Evolutionary conservation across 2,329 filamentous ascomycete species (phyloP), one percentile per base, ranked within the genome.

Genomic region (Nemania serpens): DNA sequence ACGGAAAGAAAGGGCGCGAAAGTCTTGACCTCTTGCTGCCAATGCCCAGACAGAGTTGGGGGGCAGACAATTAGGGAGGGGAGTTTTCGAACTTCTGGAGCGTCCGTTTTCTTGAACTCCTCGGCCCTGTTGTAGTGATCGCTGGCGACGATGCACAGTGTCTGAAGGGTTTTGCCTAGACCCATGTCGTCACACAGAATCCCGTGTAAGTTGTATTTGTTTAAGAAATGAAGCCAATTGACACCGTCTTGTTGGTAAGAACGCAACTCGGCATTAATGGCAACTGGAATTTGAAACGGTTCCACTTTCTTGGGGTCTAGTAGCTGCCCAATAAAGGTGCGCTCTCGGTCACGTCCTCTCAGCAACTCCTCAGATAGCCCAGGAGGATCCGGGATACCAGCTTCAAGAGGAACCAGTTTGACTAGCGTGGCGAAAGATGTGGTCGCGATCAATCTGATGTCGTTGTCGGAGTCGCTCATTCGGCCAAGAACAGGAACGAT

Each of bases 171-270:
- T 79, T 99, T 99, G 51, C 95, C 95, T 29, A 99, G 89, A 71
- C 95, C 95, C 95, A 99, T 99, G 75, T 99, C 95, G 72, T 99
- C 95, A 74, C 95, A 99, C 61, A 99, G 91, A 75, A 99, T 97
- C 50, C 95, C 95, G 70, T 99, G 96, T 1, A 99, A 86, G 71
- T 99, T 94, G 74, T 98, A 99, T 59, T 93, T 93, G 75, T 99
- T 99, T 68, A 99, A 88, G 79, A 99, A 99, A 58, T 96, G 89
- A 53, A 99, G 86, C 95, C 95, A 99, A 74, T 99, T 99, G 73
- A 99, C 94, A 74, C 95, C 95, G 55, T 99, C 95, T 76, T 99
- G 95, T 75, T 99, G 96, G 73, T 99, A 99, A 0, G 93, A 96
- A 65, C 95, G 91, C 53, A 99, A 84, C 71, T 96, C 92, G 0